Base-by-base conservation (phyloP, 192 early-diverging fungal genomes). In the Glomus cerebriforme region DNA sequence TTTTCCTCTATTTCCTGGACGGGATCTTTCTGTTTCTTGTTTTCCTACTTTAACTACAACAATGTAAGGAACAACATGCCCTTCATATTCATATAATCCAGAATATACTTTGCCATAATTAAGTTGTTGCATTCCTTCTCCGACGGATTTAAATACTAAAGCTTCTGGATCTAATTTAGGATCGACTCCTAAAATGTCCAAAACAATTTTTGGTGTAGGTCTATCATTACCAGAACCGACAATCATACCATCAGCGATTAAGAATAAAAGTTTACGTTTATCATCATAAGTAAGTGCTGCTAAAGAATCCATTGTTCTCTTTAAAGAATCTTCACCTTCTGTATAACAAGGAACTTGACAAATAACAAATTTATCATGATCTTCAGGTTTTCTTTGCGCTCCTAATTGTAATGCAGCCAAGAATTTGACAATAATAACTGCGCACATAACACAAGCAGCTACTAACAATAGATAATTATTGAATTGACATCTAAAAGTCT, bases 91-190 rank as follows among this genome's bases (percentile, higher is more conserved):
- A 81, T 97, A 96, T 37, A 98, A 85, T 59, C 97, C 97, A 60
- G 96, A 97, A 84, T 99, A 99, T 31, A 99, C 93, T 85, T 98
- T 93, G 80, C 86, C 97, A 91, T 96, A 95, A 85, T 99, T 99
- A 83, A 93, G 88, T 83, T 96, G 96, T 85, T 92, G 92, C 59
- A 87, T 88, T 63, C 96, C 96, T 80, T 97, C 96, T 54, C 95
- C 97, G 13, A 99, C 85, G 19, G 95, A 93, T 69, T 92, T 86
- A 89, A 95, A 99, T 0, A 89, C 87, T 75, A 94, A 83, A 19
- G 95, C 89, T 29, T 96, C 90, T 24, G 91, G 91, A 73, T 93
- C 92, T 17, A 92, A 68, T 67, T 85, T 86, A 26, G 93, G 91
- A 81, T 96, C 96, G 0, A 95, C 94, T 62, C 96, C 96, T 7